Conservation (phyloP, 768 basidiomycete species). For the Scleroderma citrinum region DNA sequence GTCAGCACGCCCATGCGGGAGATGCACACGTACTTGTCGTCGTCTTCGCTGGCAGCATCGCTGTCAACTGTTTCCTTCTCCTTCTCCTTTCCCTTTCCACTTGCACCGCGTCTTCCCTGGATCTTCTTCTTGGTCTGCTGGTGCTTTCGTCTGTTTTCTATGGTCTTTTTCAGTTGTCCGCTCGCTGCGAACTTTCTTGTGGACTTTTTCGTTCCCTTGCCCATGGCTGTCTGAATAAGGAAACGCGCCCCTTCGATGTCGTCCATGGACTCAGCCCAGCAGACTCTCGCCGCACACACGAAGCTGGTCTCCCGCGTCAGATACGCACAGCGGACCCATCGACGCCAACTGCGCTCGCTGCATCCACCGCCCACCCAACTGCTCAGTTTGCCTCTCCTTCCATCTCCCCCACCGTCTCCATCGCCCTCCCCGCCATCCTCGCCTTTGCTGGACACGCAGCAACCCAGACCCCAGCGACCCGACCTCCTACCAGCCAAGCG, state of each 20-base stretch:
- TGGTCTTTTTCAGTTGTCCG: conserved; percentile 83
- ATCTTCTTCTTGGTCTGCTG: conserved; percentile 71
- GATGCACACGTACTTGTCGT: conserved; percentile 15
- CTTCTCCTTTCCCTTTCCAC: conserved; percentile 33
- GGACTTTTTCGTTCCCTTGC: conserved; percentile 64
- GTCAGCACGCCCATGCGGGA: neutral
- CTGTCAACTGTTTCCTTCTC: conserved; percentile 21
- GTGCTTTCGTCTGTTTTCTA: conserved; percentile 76
- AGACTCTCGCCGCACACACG: conserved; percentile 54
- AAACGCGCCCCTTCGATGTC: conserved; percentile 5
- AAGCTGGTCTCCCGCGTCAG: conserved; percentile 54
- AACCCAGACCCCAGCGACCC: conserved; percentile 37
- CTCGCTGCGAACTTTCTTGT: conserved; percentile 85
- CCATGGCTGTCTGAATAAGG: conserved; percentile 33
- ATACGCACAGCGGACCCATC: conserved; percentile 47
- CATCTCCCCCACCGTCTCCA: conserved; percentile 49
- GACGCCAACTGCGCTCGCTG: conserved; percentile 50
- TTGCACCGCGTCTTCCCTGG: conserved; percentile 50
- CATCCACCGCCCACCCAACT: conserved; percentile 52
- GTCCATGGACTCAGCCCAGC: conserved; percentile 48
- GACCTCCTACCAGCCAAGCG: conserved; percentile 67
- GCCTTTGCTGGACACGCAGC: conserved; percentile 27
- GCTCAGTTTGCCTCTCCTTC: conserved; percentile 50
- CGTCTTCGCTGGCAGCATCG: conserved; percentile 29
- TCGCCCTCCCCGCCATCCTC: conserved; percentile 46